Evolutionary conservation across 345 rosid species (phyloP).

Genomic region (Camelina hispida): DNA sequence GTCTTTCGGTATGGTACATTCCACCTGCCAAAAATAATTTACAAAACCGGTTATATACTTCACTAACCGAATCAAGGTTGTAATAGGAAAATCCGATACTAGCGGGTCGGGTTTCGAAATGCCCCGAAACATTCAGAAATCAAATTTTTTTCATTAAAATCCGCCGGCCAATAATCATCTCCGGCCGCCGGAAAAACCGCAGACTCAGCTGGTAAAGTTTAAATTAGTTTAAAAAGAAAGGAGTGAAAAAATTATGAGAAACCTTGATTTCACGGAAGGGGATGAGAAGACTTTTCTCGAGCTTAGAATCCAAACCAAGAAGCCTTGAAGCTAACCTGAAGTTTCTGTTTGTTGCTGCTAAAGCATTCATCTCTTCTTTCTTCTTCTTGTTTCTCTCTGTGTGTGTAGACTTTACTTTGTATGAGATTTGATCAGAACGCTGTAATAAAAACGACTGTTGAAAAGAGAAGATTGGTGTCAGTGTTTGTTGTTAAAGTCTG

Average conservation of each 20-base stretch:
- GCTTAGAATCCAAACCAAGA: conserved; percentile 93
- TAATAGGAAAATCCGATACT: background rate
- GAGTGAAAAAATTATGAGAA: background rate
- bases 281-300: conserved; percentile 89
- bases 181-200: conserved; percentile 3
- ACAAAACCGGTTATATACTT: conserved; percentile 17
- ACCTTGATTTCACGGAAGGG: conserved; percentile 99
- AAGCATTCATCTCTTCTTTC: conserved; percentile 75
- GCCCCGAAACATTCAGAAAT: conserved; percentile 8
- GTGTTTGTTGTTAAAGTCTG: background rate
- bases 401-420: background rate
- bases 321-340: conserved; percentile 89
- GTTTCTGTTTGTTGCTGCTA: conserved; percentile 96
- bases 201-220: background rate
- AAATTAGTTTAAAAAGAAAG: background rate
- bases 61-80: conserved; percentile 2
- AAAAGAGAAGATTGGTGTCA: conserved; percentile 3
- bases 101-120: conserved; percentile 20
- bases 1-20: conserved; percentile 86
- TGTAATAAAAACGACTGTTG: conserved; percentile 16
- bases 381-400: conserved; percentile 19
- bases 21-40: conserved; percentile 54
- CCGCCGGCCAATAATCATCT: conserved; percentile 1
- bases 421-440: conserved; percentile 31
- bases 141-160: background rate